These are phyloP conservation scores for Colletotrichum sp. DNA, from an alignment of 2,329 filamentous ascomycete species.

Conservation along the genomic window DNA sequence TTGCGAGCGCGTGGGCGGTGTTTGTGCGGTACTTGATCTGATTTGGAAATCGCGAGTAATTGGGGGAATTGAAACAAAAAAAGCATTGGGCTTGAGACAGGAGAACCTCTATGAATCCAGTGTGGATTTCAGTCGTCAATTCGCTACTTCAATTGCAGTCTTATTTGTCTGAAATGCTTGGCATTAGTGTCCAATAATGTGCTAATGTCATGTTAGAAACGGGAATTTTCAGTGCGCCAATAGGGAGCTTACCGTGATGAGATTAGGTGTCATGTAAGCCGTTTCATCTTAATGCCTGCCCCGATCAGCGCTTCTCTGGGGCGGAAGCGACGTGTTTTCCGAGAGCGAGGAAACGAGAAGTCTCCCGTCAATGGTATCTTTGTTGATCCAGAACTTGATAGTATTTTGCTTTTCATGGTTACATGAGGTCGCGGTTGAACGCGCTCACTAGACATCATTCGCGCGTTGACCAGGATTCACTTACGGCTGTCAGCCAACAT, in stretches of 20 bases:
- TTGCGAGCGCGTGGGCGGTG: conserved; percentile 22
- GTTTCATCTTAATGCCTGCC: background rate
- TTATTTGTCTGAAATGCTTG: background rate
- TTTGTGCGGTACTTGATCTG: conserved; percentile 26
- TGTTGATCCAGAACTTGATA: background rate
- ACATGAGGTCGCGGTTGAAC: background rate
- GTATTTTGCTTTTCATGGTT: background rate
- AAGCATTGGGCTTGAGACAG: background rate
- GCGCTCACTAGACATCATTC: background rate
- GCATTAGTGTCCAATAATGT: background rate
- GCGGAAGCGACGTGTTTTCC: background rate
- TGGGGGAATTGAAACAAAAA: background rate
- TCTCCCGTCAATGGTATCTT: background rate
- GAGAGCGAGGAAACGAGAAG: background rate
- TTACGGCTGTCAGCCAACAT: background rate
- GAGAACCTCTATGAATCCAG: background rate
- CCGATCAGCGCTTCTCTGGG: background rate
- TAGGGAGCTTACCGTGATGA: background rate
- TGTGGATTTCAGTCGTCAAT: background rate
- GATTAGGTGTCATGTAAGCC: background rate
- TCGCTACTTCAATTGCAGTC: background rate
- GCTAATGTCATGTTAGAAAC: background rate
- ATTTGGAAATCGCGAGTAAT: background rate
- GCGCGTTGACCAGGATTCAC: background rate
- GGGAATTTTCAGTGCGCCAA: background rate